A percentile compares a stretch with the other conserved stretches of the same genome.
Evolutionary conservation across 2,329 filamentous ascomycete species (phyloP).

Genomic region (Byssoonygena ceratinophila): DNA sequence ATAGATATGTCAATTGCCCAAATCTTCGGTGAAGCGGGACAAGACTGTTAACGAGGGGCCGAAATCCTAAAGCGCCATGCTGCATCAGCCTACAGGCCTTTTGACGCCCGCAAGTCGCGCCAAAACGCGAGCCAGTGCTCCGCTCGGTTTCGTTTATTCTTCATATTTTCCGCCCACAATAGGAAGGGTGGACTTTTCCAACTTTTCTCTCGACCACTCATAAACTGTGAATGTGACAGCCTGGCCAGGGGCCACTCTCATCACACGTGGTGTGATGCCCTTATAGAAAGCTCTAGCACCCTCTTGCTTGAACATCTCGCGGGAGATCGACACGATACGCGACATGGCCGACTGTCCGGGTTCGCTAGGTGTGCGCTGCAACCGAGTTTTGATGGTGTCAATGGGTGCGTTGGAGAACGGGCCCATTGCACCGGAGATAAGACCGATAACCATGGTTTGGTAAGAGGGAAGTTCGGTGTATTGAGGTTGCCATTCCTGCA

Average conservation of each 20-base stretch:
- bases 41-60: neutral
- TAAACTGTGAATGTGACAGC: slow-evolving; percentile 68
- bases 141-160: slow-evolving; percentile 37
- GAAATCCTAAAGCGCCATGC: neutral
- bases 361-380: slow-evolving; percentile 80
- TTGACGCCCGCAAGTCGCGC: neutral
- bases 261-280: slow-evolving; percentile 93
- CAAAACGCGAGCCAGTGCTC: neutral
- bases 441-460: slow-evolving; percentile 82
- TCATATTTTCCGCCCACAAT: slow-evolving; percentile 55
- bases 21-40: neutral
- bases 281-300: slow-evolving; percentile 95
- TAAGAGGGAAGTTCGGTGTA: slow-evolving; percentile 65
- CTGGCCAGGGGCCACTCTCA: slow-evolving; percentile 94
- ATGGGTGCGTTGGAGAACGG: slow-evolving; percentile 95
- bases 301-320: slow-evolving; percentile 86
- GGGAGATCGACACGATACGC: slow-evolving; percentile 67
- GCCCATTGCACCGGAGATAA: slow-evolving; percentile 88
- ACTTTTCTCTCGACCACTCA: slow-evolving; percentile 61
- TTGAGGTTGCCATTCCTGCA: slow-evolving; percentile 63
- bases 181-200: slow-evolving; percentile 55
- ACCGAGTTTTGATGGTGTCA: slow-evolving; percentile 94
- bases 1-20: neutral
- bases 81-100: neutral
- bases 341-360: slow-evolving; percentile 69